These are phyloP conservation scores for Leccinum variicolor DNA, from an alignment of 768 basidiomycete species.

Conservation along the genomic window DNA sequence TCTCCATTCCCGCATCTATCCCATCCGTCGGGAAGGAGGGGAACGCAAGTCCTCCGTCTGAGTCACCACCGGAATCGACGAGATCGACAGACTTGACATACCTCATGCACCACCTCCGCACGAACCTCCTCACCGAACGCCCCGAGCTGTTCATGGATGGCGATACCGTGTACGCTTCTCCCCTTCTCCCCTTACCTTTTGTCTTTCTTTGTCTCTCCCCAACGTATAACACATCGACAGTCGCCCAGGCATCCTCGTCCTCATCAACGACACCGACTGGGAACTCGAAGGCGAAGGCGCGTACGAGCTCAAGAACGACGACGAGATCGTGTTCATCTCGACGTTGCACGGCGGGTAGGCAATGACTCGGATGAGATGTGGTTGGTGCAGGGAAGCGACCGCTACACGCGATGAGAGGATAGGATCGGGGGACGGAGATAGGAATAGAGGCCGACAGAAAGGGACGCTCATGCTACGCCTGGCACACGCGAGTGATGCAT, in stretches of 20 bases:
- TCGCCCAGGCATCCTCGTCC: constrained; percentile 92
- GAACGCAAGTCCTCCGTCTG: neutral
- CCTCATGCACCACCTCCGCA: constrained; percentile 75
- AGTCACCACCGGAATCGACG: constrained; percentile 6
- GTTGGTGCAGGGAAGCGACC: neutral
- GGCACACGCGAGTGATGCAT: neutral
- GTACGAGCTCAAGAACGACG: constrained; percentile 70
- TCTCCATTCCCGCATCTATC: constrained; percentile 52
- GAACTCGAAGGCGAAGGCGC: constrained; percentile 94
- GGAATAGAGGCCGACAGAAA: neutral
- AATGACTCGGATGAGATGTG: too few species aligned
- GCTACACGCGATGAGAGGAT: neutral
- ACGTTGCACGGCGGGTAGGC: constrained; percentile 71
- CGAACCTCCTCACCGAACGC: constrained; percentile 77
- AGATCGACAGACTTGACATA: constrained; percentile 64
- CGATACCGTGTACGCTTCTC: constrained; percentile 67
- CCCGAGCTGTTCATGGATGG: constrained; percentile 88
- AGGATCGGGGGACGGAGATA: neutral
- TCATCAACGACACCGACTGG: constrained; percentile 98
- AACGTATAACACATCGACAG: constrained; percentile 37
- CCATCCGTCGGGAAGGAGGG: neutral
- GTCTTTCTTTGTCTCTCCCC: neutral
- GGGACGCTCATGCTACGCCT: neutral
- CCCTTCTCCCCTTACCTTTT: neutral
- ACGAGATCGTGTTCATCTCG: constrained; percentile 96